phyloP scores from a whole-genome alignment of 768 basidiomycete species.

The Boletus coccyginus region DNA sequence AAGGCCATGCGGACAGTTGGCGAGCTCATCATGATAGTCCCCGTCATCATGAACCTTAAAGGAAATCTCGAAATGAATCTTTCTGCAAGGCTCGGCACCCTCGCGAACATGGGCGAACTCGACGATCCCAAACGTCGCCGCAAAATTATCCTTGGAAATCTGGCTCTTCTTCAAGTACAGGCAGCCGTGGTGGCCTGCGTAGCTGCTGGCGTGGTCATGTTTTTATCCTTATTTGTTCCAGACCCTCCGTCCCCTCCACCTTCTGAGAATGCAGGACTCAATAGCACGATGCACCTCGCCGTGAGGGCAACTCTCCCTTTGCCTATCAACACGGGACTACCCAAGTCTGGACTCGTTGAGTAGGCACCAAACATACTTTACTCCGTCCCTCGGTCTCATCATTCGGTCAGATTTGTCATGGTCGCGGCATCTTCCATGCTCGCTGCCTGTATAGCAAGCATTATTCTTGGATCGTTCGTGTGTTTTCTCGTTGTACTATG shows the following conservation, averaged over 20 bases:
- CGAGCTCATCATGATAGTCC: slow-evolving; percentile 95
- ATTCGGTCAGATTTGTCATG: slow-evolving; percentile 59
- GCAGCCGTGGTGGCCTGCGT: slow-evolving; percentile 86
- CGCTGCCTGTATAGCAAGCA: slow-evolving; percentile 71
- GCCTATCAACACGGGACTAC: slow-evolving; percentile 26
- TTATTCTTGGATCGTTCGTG: slow-evolving; percentile 92
- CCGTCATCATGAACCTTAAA: slow-evolving; percentile 91
- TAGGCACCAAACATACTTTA: slow-evolving; percentile 21
- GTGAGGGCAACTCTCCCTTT: slow-evolving; percentile 22
- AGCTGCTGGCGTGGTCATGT: slow-evolving; percentile 73
- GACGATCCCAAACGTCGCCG: slow-evolving; percentile 65
- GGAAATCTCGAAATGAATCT: slow-evolving; percentile 99
- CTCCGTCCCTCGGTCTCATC: slow-evolving; percentile 4
- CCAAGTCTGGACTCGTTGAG: slow-evolving; percentile 40
- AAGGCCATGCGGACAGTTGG: slow-evolving; percentile 84
- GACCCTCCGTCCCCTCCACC: slow-evolving; percentile 16
- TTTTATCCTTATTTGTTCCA: slow-evolving; percentile 65
- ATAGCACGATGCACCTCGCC: slow-evolving; percentile 10
- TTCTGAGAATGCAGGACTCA: slow-evolving; percentile 3
- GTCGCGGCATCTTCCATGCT: slow-evolving; percentile 78
- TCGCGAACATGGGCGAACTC: slow-evolving; percentile 90
- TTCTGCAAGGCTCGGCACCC: slow-evolving; percentile 91
- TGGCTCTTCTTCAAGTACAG: slow-evolving; percentile 89
- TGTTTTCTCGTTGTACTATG: slow-evolving; percentile 78
- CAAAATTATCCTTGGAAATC: slow-evolving; percentile 73